Base-by-base conservation (phyloP, 106 monocot genomes). In the Phalaenopsis aphrodite region DNA sequence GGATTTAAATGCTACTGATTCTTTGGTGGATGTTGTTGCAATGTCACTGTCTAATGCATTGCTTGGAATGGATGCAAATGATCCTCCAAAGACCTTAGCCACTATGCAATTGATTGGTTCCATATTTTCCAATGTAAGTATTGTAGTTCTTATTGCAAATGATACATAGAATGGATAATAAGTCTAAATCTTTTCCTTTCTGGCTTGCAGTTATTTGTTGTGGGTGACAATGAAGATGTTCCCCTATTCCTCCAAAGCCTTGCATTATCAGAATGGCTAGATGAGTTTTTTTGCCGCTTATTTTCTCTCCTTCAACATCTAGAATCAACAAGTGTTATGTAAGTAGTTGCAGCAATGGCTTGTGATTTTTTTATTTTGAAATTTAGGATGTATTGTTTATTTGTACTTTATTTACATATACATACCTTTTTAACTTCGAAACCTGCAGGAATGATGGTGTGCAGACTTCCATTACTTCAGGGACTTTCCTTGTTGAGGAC, bases 51-150 rank as follows among this genome's bases (percentile, higher is more conserved):
- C 99, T 66, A 95, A 95, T 86, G 90, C 99, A 65, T 87, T 99
- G 81, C 93, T 99, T 75, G 99, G 99, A 66, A 91, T 99, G 85
- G 98, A 99, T 91, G 99, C 99, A 43, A 99, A 99, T 89, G 99
- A 99, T 91, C 99, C 99, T 61, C 99, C 99, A 14, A 99, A 99
- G 84, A 95, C 99, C 56, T 84, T 95, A 77, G 99, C 95, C 72
- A 88, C 93, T n/a, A 95, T 99, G 99, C 95, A 95, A 84, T 84
- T 99, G 49, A 91, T 99, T 85, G 91, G 93, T 68, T 91, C 99
- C 36, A 83, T 99, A 83, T 93, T 95, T 85, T 99, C 99, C 19
- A 99, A 92, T 93, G 99, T 99, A 75, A 81, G 99, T 85, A 72
- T 12, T 15, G 36, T 37, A 47, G 14, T 82, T 38, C 66, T 55